These are phyloP conservation scores for Lactarius quietus DNA, from an alignment of 768 basidiomycete genomes.

Conservation along the genomic window DNA sequence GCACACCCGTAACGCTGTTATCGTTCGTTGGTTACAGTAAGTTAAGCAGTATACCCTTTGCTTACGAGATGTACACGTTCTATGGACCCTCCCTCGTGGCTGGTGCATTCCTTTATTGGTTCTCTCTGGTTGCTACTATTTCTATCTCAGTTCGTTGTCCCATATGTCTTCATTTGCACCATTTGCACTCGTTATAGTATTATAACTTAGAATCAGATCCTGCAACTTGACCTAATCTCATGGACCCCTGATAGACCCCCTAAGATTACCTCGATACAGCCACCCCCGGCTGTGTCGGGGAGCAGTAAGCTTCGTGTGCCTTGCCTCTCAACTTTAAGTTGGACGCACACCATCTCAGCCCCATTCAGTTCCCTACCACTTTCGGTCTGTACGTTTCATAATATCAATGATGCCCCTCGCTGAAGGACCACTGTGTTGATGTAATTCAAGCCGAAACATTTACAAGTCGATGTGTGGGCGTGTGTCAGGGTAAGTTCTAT, in stretches of 20 bases:
- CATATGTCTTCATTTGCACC: conserved; percentile 4
- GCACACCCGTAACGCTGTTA: conserved; percentile 6
- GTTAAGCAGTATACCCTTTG: conserved; percentile 21
- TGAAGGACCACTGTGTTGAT: not conserved
- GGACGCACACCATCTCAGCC: not conserved
- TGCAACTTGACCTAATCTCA: not conserved
- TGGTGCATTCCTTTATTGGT: not conserved
- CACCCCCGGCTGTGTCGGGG: not conserved
- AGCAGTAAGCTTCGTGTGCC: not conserved
- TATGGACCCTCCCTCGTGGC: not conserved
- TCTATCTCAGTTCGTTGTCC: not conserved
- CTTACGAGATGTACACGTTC: conserved; percentile 6
- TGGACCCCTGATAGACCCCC: not conserved
- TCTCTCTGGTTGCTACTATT: not conserved
- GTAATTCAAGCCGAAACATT: not conserved
- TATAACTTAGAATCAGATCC: conserved; percentile 19
- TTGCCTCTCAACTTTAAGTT: not conserved
- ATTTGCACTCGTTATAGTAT: conserved; percentile 11
- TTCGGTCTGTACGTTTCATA: not conserved
- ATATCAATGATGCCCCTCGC: not conserved
- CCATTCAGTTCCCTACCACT: not conserved
- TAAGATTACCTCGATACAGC: not conserved
- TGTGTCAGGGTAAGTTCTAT: not conserved
- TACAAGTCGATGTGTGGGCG: not conserved
- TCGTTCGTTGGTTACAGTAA: conserved; percentile 6